These are phyloP conservation scores for Neonectria sp. DNA, from an alignment of 2,329 filamentous ascomycete genomes.

Conservation along the genomic window DNA sequence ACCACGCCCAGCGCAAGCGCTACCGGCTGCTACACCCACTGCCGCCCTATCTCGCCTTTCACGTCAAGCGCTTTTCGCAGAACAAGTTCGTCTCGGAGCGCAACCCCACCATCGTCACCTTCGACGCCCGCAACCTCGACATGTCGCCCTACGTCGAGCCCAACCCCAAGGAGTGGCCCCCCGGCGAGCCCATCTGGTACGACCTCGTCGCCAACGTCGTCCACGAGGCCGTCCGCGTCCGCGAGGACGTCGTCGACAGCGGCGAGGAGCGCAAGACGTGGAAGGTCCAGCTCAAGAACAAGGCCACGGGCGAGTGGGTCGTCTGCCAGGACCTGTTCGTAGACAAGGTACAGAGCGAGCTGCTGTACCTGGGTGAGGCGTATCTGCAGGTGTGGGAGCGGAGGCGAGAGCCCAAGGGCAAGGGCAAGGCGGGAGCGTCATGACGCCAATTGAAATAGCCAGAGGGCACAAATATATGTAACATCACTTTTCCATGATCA, in stretches of 20 bases:
- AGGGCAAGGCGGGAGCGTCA: conserved; percentile 46
- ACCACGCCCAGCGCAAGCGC: conserved; percentile 87
- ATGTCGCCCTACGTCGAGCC: conserved; percentile 94
- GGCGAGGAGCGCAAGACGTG: conserved; percentile 91
- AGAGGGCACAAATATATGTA: conserved; percentile 28
- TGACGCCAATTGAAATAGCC: conserved; percentile 24
- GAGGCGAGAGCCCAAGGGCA: conserved; percentile 69
- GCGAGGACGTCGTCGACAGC: conserved; percentile 90
- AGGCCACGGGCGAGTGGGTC: conserved; percentile 88
- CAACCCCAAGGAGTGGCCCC: conserved; percentile 78
- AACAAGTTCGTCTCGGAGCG: conserved; percentile 98
- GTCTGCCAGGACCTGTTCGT: conserved; percentile 96
- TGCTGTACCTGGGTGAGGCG: conserved; percentile 92
- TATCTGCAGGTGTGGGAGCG: conserved; percentile 98
- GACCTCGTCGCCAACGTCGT: conserved; percentile 97
- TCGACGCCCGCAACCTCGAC: conserved; percentile 86
- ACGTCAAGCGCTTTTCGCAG: conserved; percentile 96
- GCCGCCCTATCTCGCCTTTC: conserved; percentile 91
- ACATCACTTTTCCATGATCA: conserved; percentile 27
- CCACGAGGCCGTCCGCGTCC: conserved; percentile 83
- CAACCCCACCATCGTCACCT: conserved; percentile 98
- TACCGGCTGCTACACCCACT: conserved; percentile 93
- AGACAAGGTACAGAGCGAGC: conserved; percentile 88
- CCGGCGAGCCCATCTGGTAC: conserved; percentile 90
- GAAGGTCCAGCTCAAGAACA: conserved; percentile 91